A percentile compares a stretch with the other conserved stretches of the same genome.
phyloP scores from a whole-genome alignment of 1,139 yeast genomes.

The Yamadazyma mexicana region DNA sequence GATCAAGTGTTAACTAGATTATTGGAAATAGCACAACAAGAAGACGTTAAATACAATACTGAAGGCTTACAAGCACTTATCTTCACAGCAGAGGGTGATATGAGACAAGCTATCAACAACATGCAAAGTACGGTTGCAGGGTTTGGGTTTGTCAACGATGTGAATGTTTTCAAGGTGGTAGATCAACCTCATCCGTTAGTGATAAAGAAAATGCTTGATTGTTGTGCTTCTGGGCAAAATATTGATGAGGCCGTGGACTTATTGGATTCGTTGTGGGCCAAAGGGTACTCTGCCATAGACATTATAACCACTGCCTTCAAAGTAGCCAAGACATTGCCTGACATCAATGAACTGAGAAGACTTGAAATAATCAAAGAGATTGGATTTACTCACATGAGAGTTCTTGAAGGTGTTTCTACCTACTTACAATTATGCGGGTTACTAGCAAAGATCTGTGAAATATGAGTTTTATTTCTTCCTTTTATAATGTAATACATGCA shows the following conservation, averaged over 20 bases:
- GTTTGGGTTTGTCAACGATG: slow-evolving; percentile 83
- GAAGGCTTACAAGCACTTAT: slow-evolving; percentile 93
- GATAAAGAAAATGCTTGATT: slow-evolving; percentile 66
- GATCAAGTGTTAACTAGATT: slow-evolving; percentile 81
- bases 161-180: slow-evolving; percentile 91
- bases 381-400: slow-evolving; percentile 89
- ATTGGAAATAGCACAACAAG: slow-evolving; percentile 68
- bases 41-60: slow-evolving; percentile 74
- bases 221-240: slow-evolving; percentile 39
- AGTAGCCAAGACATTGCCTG: slow-evolving; percentile 75
- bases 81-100: slow-evolving; percentile 98
- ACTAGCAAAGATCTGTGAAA: slow-evolving; percentile 59
- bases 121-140: slow-evolving; percentile 94
- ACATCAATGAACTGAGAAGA: slow-evolving; percentile 63
- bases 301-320: slow-evolving; percentile 87
- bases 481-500: no score
- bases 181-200: slow-evolving; percentile 96
- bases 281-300: slow-evolving; percentile 93
- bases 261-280: slow-evolving; percentile 73
- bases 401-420: slow-evolving; percentile 89
- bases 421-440: slow-evolving; percentile 85
- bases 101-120: slow-evolving; percentile 97
- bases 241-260: slow-evolving; percentile 71
- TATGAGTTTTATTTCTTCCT: slow-evolving; percentile 7
- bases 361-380: slow-evolving; percentile 80